Percentiles rank a stretch among this genome's conserved stretches.
Evolutionary conservation across 257 asterid species (phyloP).

Genomic region (Solanum etuberosum): DNA sequence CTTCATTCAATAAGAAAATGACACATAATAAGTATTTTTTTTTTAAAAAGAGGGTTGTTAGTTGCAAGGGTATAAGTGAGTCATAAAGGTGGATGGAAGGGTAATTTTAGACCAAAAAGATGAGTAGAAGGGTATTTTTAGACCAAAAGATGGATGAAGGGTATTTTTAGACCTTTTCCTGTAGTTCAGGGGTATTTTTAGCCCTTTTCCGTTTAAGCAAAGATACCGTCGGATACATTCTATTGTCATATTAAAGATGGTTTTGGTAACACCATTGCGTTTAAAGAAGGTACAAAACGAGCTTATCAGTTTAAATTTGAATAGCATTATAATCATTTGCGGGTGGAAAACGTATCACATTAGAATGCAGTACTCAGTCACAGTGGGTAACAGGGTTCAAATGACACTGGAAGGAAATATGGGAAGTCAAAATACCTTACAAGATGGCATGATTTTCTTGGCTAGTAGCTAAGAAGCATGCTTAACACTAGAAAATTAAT

Average conservation of each 20-base stretch:
- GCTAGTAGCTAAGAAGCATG: neutral
- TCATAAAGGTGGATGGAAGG: no score
- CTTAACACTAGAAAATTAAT: neutral
- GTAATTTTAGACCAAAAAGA: no score
- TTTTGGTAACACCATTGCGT: neutral
- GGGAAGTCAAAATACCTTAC: neutral
- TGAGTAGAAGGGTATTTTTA: no score
- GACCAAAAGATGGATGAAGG: no score
- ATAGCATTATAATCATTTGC: neutral
- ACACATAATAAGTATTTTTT: no score
- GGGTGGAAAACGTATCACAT: neutral
- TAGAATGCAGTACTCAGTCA: neutral
- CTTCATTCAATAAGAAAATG: no score
- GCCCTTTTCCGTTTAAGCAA: no score
- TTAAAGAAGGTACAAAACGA: neutral
- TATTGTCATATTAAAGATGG: no score
- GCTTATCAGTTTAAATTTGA: neutral
- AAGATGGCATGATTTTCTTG: neutral
- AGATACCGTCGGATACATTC: neutral
- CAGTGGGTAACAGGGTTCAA: neutral
- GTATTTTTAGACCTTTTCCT: no score
- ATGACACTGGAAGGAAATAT: neutral
- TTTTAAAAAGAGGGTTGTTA: no score
- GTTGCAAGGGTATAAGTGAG: no score
- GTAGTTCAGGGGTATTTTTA: no score